These are phyloP conservation scores for Typha latifolia DNA, from an alignment of 176 grass and related monocot genomes.

Conservation along the genomic window DNA sequence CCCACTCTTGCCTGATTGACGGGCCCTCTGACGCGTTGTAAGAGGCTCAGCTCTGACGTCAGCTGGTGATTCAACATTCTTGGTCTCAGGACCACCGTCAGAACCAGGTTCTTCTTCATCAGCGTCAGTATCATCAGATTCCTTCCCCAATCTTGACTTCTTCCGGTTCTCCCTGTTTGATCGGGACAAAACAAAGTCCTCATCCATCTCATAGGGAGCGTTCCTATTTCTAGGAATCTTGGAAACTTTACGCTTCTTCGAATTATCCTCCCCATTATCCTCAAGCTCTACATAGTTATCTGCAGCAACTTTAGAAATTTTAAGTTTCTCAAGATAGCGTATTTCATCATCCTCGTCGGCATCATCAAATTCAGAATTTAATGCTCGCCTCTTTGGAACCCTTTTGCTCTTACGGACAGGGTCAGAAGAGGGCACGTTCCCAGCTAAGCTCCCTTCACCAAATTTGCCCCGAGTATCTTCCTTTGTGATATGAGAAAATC, in stretches of 20 bases:
- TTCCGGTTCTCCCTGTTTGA: constrained; percentile 36
- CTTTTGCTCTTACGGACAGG: constrained; percentile 73
- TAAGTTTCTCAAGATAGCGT: constrained; percentile 27
- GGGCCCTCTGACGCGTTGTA: constrained; percentile 60
- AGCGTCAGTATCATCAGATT: constrained; percentile 30
- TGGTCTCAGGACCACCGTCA: constrained; percentile 31
- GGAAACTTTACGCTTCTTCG: constrained; percentile 29
- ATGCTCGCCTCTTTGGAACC: constrained; percentile 40
- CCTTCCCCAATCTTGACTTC: constrained; percentile 27
- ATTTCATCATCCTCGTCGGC: constrained; percentile 23
- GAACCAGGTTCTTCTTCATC: constrained; percentile 46
- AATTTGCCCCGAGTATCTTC: constrained; percentile 26
- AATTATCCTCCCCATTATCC: constrained; percentile 30
- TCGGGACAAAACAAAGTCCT: constrained; percentile 29
- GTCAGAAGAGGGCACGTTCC: constrained; percentile 28
- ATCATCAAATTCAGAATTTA: constrained; percentile 41
- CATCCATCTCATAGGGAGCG: constrained; percentile 19
- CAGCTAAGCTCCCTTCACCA: constrained; percentile 26
- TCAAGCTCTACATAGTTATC: constrained; percentile 9
- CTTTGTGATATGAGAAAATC: constrained; percentile 29
- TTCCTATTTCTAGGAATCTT: constrained; percentile 34
- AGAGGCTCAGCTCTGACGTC: constrained; percentile 46
- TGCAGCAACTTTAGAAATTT: constrained; percentile 20
- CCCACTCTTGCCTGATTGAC: constrained; percentile 65
- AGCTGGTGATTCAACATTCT: constrained; percentile 20